These are phyloP conservation scores for Cladobotryum mycophilum DNA, from an alignment of 2,329 filamentous ascomycete species.

Conservation along the genomic window DNA sequence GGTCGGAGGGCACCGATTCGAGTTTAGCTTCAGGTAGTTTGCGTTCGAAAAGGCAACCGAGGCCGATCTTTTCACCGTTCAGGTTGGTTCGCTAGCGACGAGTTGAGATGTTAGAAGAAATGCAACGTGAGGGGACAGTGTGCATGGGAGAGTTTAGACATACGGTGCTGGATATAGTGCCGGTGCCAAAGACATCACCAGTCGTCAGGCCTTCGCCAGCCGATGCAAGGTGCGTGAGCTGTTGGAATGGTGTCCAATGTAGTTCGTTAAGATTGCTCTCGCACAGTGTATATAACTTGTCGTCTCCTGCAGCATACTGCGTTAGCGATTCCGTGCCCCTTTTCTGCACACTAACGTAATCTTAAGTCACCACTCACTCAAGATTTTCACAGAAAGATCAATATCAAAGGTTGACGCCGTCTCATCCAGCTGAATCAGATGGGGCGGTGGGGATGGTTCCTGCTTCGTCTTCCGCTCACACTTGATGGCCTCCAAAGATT, in stretches of 20 bases:
- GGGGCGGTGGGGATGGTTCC: neutral
- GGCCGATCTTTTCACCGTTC: neutral
- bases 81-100: neutral
- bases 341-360: neutral
- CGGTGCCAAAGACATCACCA: slow-evolving; percentile 8
- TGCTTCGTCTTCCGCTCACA: neutral
- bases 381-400: neutral
- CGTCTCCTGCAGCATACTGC: neutral
- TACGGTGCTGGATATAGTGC: slow-evolving; percentile 3
- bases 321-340: neutral
- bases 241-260: slow-evolving; percentile 5
- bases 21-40: neutral
- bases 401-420: neutral
- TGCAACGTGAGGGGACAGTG: neutral
- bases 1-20: neutral
- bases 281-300: neutral
- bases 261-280: slow-evolving; percentile 3
- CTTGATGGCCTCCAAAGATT: slow-evolving; percentile 36
- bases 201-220: neutral
- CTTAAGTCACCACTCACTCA: neutral
- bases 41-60: neutral
- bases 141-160: neutral
- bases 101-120: neutral
- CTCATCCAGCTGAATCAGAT: neutral
- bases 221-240: slow-evolving; percentile 1